phyloP scores from a whole-genome alignment of 306 rosid genomes.

The Pachyrhizus erosus region DNA sequence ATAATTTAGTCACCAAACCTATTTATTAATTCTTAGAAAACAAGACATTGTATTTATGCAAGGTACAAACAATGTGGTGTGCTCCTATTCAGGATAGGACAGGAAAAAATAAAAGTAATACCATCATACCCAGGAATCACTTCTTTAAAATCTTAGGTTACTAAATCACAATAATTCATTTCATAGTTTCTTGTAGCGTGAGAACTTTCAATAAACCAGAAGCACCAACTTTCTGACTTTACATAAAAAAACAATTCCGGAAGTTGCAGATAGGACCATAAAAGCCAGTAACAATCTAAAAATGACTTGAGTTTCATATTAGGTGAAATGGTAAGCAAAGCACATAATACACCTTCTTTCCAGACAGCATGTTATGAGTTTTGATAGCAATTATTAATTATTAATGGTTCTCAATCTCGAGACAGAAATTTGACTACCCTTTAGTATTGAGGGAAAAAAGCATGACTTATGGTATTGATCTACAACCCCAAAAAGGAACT shows the following conservation, averaged over 20 bases:
- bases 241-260: background rate
- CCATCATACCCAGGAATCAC: background rate
- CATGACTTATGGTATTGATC: background rate
- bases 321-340: background rate
- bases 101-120: background rate
- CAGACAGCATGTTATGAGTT: background rate
- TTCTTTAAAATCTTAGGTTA: no score
- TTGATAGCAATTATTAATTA: conserved; percentile 10
- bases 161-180: conserved; percentile 19
- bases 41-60: background rate
- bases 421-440: background rate
- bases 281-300: background rate
- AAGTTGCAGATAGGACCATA: background rate
- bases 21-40: conserved; percentile 16
- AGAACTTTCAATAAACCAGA: conserved; percentile 1
- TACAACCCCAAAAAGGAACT: conserved; percentile 5
- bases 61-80: background rate
- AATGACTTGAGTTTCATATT: conserved; percentile 2
- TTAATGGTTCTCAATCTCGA: conserved; percentile 16
- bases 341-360: background rate
- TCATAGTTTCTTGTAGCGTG: background rate
- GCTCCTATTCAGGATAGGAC: background rate
- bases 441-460: no score
- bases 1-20: background rate
- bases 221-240: no score